Base-by-base conservation (phyloP, 2,329 filamentous ascomycete species). In the Neoarthrinium moseri region DNA sequence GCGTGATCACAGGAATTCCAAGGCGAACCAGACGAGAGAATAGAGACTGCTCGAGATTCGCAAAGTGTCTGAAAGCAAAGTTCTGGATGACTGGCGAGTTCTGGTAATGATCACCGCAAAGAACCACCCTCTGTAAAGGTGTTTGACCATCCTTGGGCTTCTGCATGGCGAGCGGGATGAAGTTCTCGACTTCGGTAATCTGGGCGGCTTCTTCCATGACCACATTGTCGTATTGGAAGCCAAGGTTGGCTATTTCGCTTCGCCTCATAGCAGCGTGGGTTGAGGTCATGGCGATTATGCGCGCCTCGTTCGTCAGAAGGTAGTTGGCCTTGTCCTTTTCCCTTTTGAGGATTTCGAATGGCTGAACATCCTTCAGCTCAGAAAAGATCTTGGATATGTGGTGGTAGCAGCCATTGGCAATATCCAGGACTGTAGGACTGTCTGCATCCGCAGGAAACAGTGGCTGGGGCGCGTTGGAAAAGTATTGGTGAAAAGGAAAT, bases 201-300 rank as follows among this genome's bases (percentile, higher is more conserved):
- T 99, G 94, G 11, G 94, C 94, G 5, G 94, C 92, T 75, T 99
- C 94, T 71, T 99, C 94, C 88, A 99, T 96, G 43, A 99, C 79
- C 11, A 99, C 87, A 53, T 96, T 99, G 72, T 97, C 91, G 59
- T 99, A 99, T 56, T 90, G 89, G 69, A 99, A 99, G 13, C 91
- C 91, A n/a, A 97, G 78, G 13, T 81, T 78, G 1, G 90, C 87
- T 57, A 99, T 97, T 59, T 97, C 92, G 52, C 89, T 84, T 51
- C 92, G 79, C 50, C 91, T 84, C 79, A 99, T 99, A 2, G 94
- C 94, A 4, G 94, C 95, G 66, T 99, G 94, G 0, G 95, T 99
- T 4, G 91, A 95, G 15, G 94, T 99, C 95, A 99, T 99, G 47
- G 94, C 95, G 53, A 99, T 86, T 51, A 99, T 94, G 27, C 94